Evolutionary conservation across 2,329 filamentous ascomycete species (phyloP), one percentile per base, ranked within the genome.

Genomic region (Ceratocystis cubensis): DNA sequence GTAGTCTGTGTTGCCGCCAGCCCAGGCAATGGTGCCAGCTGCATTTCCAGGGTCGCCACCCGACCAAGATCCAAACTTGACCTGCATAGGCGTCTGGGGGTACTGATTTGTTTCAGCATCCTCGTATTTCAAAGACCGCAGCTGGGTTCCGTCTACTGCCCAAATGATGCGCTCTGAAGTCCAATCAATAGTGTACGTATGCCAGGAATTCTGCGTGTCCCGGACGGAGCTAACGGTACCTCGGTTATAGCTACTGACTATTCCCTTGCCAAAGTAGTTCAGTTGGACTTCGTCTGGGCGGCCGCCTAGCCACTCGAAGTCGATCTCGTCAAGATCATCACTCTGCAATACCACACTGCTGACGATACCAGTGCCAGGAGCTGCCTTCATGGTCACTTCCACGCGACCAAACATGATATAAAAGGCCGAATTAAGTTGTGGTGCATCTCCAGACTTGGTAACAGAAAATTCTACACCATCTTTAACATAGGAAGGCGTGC

Each of bases 381-480:
- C 91, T 30, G 90, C 86, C 77, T 93, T 92, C 79, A 96, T 82
- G 41, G 84, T 87, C 71, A 92, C 84, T 70, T 96, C 88, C 73
- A 96, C 89, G 70, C 87, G 88, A 71, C 94, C 94, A 75, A 96
- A 99, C 94, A 99, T 97, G 78, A 99, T 96, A 81, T 96, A 97
- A 84, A 96, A 97, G 72, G 94, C 84, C 69, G 91, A 96, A 70
- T 83, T 82, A 69, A 99, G 84, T 75, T 93, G 88, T 0, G 94
- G 94, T 2, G 91, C 84, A 73, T 99, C 90, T 67, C 93, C 92
- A 63, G 86, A 81, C 73, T 86, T 79, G 64, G 84, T 77, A 64
- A 99, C 87, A 30, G 89, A 91, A 75, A 99, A 95, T 17, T 83
- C 84, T 30, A 83, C 92, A 68, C 94, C 94, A 73, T 92, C 83